Evolutionary conservation across 768 basidiomycete genomes (phyloP).

Genomic region (Russula emetica): DNA sequence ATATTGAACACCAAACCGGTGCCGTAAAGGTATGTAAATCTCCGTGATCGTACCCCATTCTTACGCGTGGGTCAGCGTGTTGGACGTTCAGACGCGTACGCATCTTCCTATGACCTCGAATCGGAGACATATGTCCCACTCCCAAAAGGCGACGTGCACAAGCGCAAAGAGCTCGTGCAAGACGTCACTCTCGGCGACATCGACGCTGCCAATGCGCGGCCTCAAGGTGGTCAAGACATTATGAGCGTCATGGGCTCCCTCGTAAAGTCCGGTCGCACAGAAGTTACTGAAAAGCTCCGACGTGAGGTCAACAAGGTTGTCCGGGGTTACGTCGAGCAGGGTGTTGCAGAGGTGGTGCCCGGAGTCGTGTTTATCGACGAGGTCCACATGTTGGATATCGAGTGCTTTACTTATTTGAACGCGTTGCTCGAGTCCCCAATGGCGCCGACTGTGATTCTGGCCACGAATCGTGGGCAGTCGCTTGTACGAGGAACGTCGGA

Average conservation of each 20-base stretch:
- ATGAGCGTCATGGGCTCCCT: constrained; percentile 95
- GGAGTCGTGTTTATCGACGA: constrained; percentile 99
- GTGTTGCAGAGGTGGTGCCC: constrained; percentile 95
- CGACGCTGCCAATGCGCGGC: constrained; percentile 93
- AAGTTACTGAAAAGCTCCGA: constrained; percentile 94
- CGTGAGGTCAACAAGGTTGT: constrained; percentile 97
- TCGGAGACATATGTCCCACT: constrained; percentile 98
- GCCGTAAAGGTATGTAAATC: constrained; percentile 71
- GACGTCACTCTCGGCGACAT: constrained; percentile 93
- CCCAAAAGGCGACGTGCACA: constrained; percentile 95
- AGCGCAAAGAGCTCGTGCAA: constrained; percentile 91
- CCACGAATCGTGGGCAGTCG: constrained; percentile 91
- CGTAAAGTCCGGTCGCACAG: constrained; percentile 89
- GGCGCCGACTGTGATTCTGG: constrained; percentile 96
- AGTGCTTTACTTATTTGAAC: constrained; percentile 98
- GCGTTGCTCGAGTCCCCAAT: constrained; percentile 92
- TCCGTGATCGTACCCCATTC: too few relatives aligned
- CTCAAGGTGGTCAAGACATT: constrained; percentile 95
- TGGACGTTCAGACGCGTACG: constrained; percentile 95
- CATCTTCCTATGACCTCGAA: constrained; percentile 95
- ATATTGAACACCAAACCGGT: constrained; percentile 89
- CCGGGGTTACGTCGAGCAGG: constrained; percentile 95
- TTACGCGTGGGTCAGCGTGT: constrained; percentile 59
- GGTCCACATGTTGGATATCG: constrained; percentile 99
- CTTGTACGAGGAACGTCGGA: constrained; percentile 92